phyloP scores from a whole-genome alignment of 202 grass and related monocot species.

The Panicum virgatum region DNA sequence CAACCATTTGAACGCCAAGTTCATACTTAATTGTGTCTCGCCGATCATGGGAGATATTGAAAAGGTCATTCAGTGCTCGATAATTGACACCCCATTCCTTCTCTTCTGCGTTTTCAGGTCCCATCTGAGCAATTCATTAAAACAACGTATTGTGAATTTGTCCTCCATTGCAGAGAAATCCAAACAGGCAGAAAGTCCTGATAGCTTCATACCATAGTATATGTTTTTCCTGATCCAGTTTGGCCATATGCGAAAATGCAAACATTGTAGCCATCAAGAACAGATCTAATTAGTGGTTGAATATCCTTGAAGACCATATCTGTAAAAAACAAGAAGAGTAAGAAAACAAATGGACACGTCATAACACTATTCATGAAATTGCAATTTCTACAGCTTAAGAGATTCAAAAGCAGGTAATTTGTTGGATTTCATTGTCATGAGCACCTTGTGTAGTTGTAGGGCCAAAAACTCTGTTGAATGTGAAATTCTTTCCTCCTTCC shows the following conservation, averaged over 20 bases:
- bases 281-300: conserved; percentile 78
- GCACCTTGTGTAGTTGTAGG: conserved; percentile 73
- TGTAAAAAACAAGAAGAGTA: conserved; percentile 41
- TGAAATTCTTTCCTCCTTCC: conserved; percentile 80
- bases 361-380: conserved; percentile 3
- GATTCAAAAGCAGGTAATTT: conserved; percentile 24
- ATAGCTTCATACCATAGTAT: conserved; percentile 77
- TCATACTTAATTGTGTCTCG: conserved; percentile 66
- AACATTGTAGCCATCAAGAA: conserved; percentile 96
- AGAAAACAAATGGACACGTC: neutral
- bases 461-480: conserved; percentile 87
- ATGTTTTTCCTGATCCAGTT: conserved; percentile 91
- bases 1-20: conserved; percentile 89
- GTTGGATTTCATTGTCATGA: conserved; percentile 9
- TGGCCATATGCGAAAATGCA: conserved; percentile 96
- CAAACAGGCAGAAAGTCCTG: conserved; percentile 3
- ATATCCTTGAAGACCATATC: conserved; percentile 86
- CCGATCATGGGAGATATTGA: conserved; percentile 67
- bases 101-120: conserved; percentile 69
- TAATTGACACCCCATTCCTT: conserved; percentile 92
- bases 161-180: conserved; percentile 15
- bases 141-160: conserved; percentile 34
- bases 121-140: conserved; percentile 56
- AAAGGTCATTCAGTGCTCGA: conserved; percentile 86
- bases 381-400: neutral